phyloP scores from a whole-genome alignment of 1,284 basidiomycete genomes.

The Dichomitus squalens region DNA sequence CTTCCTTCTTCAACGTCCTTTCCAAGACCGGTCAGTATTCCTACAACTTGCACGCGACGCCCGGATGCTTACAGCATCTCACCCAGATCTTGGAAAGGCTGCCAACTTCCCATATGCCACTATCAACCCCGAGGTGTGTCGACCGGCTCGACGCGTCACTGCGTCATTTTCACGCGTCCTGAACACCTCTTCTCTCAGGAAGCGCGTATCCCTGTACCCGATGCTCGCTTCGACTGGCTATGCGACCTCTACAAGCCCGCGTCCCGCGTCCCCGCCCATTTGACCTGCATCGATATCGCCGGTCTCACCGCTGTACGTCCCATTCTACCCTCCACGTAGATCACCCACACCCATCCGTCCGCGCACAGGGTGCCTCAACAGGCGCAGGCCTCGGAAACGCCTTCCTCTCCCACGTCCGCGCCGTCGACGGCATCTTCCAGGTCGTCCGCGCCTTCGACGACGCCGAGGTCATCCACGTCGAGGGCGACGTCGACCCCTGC shows the following conservation, averaged over 20 bases:
- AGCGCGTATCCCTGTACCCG: conserved; percentile 97
- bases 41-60: conserved; percentile 17
- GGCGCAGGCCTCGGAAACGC: conserved; percentile 98
- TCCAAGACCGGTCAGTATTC: conserved; percentile 77
- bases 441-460: conserved; percentile 98
- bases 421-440: conserved; percentile 99
- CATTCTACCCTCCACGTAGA: background rate
- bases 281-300: conserved; percentile 99
- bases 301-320: conserved; percentile 86
- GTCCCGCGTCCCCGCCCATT: conserved; percentile 88
- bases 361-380: conserved; percentile 85
- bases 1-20: conserved; percentile 93
- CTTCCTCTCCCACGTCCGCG: conserved; percentile 96
- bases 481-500: conserved; percentile 95
- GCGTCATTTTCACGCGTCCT: background rate
- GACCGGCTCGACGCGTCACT: background rate
- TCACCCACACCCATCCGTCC: background rate
- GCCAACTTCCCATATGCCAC: conserved; percentile 99
- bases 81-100: conserved; percentile 89
- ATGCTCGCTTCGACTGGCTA: conserved; percentile 94
- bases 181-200: conserved; percentile 41
- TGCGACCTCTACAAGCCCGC: conserved; percentile 90
- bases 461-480: conserved; percentile 98
- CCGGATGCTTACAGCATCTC: background rate
- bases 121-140: conserved; percentile 77